Evolutionary conservation across 345 rosid genomes (phyloP).

Genomic region (Triadica sebifera): DNA sequence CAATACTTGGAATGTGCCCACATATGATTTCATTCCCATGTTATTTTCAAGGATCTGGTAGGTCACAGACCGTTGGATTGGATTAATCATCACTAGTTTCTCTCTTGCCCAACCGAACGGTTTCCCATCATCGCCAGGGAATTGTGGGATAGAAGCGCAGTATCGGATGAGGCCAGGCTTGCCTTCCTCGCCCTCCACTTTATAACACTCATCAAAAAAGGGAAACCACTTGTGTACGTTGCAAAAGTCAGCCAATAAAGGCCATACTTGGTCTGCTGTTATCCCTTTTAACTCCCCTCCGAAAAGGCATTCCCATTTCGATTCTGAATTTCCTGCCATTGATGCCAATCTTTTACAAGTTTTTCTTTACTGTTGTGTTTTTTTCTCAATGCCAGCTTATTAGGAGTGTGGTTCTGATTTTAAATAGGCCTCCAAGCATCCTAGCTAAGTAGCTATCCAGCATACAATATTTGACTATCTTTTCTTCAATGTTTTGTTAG

Average conservation of each 20-base stretch:
- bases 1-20: background rate
- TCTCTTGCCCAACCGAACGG: constrained; percentile 27
- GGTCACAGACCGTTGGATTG: constrained; percentile 20
- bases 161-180: constrained; percentile 20
- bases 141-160: constrained; percentile 36
- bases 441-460: too few relatives aligned
- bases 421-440: too few relatives aligned
- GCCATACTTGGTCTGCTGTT: constrained; percentile 25
- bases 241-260: constrained; percentile 23
- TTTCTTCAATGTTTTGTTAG: too few relatives aligned
- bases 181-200: constrained; percentile 14
- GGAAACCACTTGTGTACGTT: constrained; percentile 14
- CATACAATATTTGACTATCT: too few relatives aligned
- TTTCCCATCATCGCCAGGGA: background rate
- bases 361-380: background rate
- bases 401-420: too few relatives aligned
- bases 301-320: constrained; percentile 43
- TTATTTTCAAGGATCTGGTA: constrained; percentile 61
- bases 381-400: too few relatives aligned
- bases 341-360: background rate
- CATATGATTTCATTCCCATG: constrained; percentile 54
- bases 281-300: constrained; percentile 6
- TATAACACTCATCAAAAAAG: background rate
- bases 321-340: constrained; percentile 25
- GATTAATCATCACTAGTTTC: constrained; percentile 39